Conservation (phyloP, 257 asterid species). For the Agastache rugosa region DNA sequence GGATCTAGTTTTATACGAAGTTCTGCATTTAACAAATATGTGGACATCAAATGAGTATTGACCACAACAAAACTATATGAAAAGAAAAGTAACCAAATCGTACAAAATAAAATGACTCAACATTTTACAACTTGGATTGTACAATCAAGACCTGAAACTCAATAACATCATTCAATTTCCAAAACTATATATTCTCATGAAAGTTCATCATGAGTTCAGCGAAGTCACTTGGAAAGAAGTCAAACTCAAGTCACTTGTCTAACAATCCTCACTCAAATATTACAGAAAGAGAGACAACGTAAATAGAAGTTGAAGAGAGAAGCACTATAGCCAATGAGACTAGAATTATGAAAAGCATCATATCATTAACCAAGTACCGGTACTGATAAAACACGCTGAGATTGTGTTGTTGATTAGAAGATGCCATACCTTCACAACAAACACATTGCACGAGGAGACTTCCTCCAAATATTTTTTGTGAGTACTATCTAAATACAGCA, state of each 20-base stretch:
- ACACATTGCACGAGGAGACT: slow-evolving; percentile 95
- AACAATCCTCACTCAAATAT: not conserved
- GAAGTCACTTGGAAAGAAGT: not conserved
- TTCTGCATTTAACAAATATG: not conserved
- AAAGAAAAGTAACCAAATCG: not conserved
- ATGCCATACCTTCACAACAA: slow-evolving; percentile 79
- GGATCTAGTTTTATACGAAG: not conserved
- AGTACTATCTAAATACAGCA: slow-evolving; percentile 79
- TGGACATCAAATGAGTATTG: not conserved
- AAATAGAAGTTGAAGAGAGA: not conserved
- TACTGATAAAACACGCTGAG: not conserved
- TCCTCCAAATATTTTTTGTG: slow-evolving; percentile 87
- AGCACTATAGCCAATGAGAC: not conserved
- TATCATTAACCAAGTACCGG: not conserved
- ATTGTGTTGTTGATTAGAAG: slow-evolving; percentile 14
- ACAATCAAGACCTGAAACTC: not conserved
- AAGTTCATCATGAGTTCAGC: not conserved
- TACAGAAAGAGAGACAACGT: not conserved
- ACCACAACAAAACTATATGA: not conserved
- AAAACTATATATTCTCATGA: not conserved
- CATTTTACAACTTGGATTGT: not conserved
- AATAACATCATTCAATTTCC: not conserved
- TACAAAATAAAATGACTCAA: slow-evolving; percentile 1
- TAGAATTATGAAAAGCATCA: not conserved
- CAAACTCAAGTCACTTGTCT: not conserved